Evolutionary conservation across 352 stramenopile species (phyloP).

Genomic region (Pythium rhizo-oryzae): DNA sequence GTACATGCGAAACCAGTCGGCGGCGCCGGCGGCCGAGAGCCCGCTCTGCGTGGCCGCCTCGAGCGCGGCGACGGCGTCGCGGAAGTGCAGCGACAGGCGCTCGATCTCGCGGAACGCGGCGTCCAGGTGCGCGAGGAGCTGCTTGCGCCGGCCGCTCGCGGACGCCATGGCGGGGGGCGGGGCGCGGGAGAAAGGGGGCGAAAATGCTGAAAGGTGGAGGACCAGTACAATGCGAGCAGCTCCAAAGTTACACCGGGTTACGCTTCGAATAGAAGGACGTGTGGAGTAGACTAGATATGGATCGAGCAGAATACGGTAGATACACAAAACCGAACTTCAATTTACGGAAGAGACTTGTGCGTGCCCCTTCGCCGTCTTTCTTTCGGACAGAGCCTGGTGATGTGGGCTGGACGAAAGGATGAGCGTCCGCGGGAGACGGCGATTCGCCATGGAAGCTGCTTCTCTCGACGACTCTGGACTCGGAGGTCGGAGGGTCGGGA

Average conservation of each 20-base stretch:
- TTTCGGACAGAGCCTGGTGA: too few species aligned
- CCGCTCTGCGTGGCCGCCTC: slow-evolving; percentile 37
- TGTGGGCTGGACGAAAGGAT: too few species aligned
- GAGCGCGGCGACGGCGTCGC: slow-evolving; percentile 47
- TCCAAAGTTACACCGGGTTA: slow-evolving; percentile 3
- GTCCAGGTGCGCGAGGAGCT: slow-evolving; percentile 48
- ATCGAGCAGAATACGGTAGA: slow-evolving; percentile 7
- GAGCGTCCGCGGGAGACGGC: too few species aligned
- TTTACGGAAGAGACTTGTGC: not conserved
- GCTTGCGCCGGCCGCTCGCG: slow-evolving; percentile 27
- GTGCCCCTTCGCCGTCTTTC: not conserved
- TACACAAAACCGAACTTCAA: not conserved
- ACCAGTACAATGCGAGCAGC: slow-evolving; percentile 3
- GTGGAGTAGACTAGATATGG: slow-evolving; percentile 6
- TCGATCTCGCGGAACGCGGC: slow-evolving; percentile 58
- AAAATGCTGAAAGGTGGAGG: too few species aligned
- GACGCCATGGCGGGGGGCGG: slow-evolving; percentile 4
- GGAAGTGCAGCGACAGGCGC: slow-evolving; percentile 37
- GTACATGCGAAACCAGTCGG: slow-evolving; percentile 75
- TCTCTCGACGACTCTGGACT: too few species aligned
- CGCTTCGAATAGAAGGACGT: slow-evolving; percentile 9
- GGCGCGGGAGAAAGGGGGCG: not conserved
- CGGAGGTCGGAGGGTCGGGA: too few species aligned
- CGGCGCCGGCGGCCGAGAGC: slow-evolving; percentile 42
- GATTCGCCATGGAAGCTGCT: too few species aligned